Evolutionary conservation across 208 protist species (phyloP).

Genomic region (Crithidia mellificae): DNA sequence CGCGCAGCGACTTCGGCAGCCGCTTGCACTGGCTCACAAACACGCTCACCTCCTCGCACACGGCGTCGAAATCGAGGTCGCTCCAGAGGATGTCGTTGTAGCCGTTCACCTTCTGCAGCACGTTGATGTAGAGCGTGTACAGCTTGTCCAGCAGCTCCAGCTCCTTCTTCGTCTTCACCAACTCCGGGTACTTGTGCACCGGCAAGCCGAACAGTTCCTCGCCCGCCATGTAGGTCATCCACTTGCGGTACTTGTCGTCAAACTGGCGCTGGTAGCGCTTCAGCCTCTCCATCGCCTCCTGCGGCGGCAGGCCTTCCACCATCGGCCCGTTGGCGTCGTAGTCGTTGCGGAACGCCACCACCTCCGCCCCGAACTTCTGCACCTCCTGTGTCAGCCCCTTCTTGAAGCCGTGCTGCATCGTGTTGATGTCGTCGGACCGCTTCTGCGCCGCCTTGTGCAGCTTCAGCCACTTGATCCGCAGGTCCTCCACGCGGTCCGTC

Average conservation of each 20-base stretch:
- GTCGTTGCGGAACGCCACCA: conserved; percentile 94
- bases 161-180: conserved; percentile 93
- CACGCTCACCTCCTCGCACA: conserved; percentile 90
- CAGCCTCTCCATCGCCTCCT: conserved; percentile 95
- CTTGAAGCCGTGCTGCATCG: conserved; percentile 94
- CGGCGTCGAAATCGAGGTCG: conserved; percentile 94
- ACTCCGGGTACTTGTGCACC: conserved; percentile 93
- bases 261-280: conserved; percentile 96
- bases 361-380: conserved; percentile 92
- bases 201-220: conserved; percentile 96
- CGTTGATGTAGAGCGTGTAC: conserved; percentile 95
- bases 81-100: conserved; percentile 96
- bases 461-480: conserved; percentile 93
- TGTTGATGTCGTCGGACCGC: conserved; percentile 88
- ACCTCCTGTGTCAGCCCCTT: conserved; percentile 92
- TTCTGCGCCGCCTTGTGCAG: conserved; percentile 80
- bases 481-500: conserved; percentile 92
- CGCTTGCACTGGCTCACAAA: conserved; percentile 91
- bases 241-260: conserved; percentile 95
- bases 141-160: conserved; percentile 95
- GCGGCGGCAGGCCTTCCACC: conserved; percentile 90
- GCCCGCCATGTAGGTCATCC: conserved; percentile 92
- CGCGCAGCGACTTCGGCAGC: conserved; percentile 92
- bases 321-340: conserved; percentile 96
- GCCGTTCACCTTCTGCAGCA: conserved; percentile 92